Evolutionary conservation across 1,284 basidiomycete genomes (phyloP).

Genomic region (Schizophyllum commune): DNA sequence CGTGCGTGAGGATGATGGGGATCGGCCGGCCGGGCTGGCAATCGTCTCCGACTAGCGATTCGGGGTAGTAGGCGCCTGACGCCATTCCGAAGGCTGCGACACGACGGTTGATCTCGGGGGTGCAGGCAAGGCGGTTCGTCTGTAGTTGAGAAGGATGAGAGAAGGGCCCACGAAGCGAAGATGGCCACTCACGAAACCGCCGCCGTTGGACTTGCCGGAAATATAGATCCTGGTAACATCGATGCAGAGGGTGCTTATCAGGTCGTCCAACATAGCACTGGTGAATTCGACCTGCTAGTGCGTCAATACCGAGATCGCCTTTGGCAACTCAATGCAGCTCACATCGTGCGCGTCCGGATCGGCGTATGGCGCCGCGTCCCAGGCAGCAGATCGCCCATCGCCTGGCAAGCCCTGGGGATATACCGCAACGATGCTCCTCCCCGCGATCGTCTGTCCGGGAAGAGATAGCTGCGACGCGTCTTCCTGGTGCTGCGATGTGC

Average conservation of each 20-base stretch:
- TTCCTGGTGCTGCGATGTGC: neutral
- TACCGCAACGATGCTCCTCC: neutral
- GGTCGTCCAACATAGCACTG: neutral
- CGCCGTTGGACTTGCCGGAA: constrained; percentile 10
- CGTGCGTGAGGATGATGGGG: constrained; percentile 9
- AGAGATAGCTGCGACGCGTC: neutral
- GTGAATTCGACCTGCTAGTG: constrained; percentile 4
- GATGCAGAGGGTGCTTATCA: constrained; percentile 6
- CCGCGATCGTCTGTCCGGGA: neutral
- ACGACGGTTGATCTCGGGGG: neutral
- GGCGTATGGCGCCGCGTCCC: neutral
- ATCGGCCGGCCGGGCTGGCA: constrained; percentile 4
- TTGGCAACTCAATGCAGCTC: neutral
- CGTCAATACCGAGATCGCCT: neutral
- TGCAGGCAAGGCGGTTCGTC: constrained; percentile 10
- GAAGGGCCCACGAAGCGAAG: too few species aligned
- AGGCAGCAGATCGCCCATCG: neutral
- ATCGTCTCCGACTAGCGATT: neutral
- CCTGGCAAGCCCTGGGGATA: neutral
- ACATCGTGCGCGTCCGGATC: neutral
- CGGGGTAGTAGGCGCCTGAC: constrained; percentile 6
- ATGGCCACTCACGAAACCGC: constrained; percentile 6
- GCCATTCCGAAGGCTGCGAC: constrained; percentile 9
- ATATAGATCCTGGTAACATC: constrained; percentile 8
- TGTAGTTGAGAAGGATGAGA: neutral